Evolutionary conservation across 1,139 yeast genomes (phyloP).

Genomic region (Yarrowia galli): DNA sequence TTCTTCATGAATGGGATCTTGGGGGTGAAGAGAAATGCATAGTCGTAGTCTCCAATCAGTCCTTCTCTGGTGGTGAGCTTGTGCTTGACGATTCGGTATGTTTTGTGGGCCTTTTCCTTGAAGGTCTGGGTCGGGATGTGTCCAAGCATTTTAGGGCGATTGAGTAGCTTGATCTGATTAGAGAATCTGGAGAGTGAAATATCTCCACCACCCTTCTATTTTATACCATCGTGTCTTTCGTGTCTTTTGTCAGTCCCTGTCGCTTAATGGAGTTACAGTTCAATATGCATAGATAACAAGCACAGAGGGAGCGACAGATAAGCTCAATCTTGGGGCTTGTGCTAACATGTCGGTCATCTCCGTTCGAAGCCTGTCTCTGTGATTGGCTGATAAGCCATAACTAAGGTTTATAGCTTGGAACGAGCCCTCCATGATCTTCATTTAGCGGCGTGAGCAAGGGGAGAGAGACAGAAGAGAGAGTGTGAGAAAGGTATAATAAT

Average conservation of each 20-base stretch:
- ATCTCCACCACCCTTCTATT: slow-evolving; percentile 7
- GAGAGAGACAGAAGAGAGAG: neutral
- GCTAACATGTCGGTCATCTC: slow-evolving; percentile 17
- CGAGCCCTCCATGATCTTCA: slow-evolving; percentile 7
- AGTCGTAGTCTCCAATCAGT: slow-evolving; percentile 81
- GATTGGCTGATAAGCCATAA: slow-evolving; percentile 20
- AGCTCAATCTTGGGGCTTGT: neutral
- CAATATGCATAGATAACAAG: slow-evolving; percentile 25
- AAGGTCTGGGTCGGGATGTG: slow-evolving; percentile 18
- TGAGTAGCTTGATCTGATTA: slow-evolving; percentile 6
- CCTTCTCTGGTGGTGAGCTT: slow-evolving; percentile 68
- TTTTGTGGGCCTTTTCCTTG: slow-evolving; percentile 7
- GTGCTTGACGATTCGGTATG: slow-evolving; percentile 15
- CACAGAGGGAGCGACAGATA: slow-evolving; percentile 1
- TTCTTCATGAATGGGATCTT: slow-evolving; percentile 69
- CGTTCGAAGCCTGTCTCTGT: neutral
- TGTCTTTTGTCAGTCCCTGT: neutral
- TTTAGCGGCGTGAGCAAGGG: neutral
- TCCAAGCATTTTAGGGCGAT: slow-evolving; percentile 2
- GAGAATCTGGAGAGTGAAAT: slow-evolving; percentile 3
- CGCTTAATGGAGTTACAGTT: slow-evolving; percentile 13
- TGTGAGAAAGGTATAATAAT: neutral
- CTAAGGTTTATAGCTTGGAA: neutral
- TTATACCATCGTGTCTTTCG: neutral
- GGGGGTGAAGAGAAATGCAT: slow-evolving; percentile 77